Conservation (phyloP, 2,329 filamentous ascomycete species). For the Neofusicoccum laricinum region DNA sequence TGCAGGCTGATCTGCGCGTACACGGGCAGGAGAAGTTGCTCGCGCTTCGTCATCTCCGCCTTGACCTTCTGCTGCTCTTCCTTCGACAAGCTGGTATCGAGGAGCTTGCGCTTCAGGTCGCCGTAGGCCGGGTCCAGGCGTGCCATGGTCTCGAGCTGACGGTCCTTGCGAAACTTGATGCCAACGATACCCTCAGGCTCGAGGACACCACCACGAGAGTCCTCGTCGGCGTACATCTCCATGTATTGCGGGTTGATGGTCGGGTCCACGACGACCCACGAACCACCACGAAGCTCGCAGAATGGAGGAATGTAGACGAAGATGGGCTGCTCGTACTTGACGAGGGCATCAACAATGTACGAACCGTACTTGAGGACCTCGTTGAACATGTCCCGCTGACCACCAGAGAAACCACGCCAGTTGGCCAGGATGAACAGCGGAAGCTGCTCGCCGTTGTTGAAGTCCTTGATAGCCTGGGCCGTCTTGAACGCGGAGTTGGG, state of each 20-base stretch:
- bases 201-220: conserved; percentile 92
- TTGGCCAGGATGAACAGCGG: conserved; percentile 99
- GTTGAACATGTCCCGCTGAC: conserved; percentile 99
- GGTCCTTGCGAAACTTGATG: conserved; percentile 98
- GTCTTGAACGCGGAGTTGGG: conserved; percentile 99
- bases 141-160: conserved; percentile 96
- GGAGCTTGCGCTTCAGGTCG: conserved; percentile 75
- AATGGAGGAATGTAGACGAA: conserved; percentile 98
- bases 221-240: conserved; percentile 99
- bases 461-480: conserved; percentile 96
- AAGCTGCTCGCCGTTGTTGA: conserved; percentile 98
- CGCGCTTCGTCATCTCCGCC: conserved; percentile 76
- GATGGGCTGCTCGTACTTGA: conserved; percentile 97
- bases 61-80: conserved; percentile 79
- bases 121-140: conserved; percentile 84
- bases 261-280: conserved; percentile 98
- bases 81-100: conserved; percentile 63
- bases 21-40: conserved; percentile 85
- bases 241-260: conserved; percentile 95
- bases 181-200: conserved; percentile 97
- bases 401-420: conserved; percentile 99
- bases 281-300: conserved; percentile 96
- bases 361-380: conserved; percentile 99
- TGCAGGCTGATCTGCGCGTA: conserved; percentile 95
- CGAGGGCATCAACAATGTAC: conserved; percentile 96